phyloP scores from a whole-genome alignment of 1,139 yeast species.

The Geotrichum fermentans region DNA sequence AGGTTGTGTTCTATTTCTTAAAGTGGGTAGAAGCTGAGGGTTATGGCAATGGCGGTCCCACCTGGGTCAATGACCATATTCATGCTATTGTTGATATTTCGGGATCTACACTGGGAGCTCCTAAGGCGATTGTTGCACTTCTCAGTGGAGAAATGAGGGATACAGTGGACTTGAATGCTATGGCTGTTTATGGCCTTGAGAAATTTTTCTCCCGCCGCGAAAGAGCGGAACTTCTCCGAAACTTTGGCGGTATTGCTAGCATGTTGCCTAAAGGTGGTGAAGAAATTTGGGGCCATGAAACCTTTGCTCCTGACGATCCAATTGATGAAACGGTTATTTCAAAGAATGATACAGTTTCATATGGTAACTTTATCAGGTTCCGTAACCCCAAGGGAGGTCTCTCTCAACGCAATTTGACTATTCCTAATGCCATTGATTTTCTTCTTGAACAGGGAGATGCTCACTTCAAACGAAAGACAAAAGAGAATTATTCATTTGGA shows the following conservation, averaged over 20 bases:
- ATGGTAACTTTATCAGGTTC: conserved; percentile 75
- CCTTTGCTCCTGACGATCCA: conserved; percentile 48
- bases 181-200: conserved; percentile 92
- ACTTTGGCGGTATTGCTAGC: conserved; percentile 91
- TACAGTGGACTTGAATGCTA: conserved; percentile 85
- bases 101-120: conserved; percentile 87
- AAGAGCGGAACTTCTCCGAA: conserved; percentile 74
- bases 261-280: conserved; percentile 97
- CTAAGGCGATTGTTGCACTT: conserved; percentile 86
- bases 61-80: conserved; percentile 81
- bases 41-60: conserved; percentile 82
- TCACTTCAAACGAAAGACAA: conserved; percentile 66
- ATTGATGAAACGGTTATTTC: conserved; percentile 20
- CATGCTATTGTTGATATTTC: conserved; percentile 80
- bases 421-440: conserved; percentile 61
- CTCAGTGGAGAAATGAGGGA: conserved; percentile 97
- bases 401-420: conserved; percentile 55
- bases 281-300: conserved; percentile 71
- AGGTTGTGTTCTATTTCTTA: conserved; percentile 76
- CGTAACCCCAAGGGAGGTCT: conserved; percentile 42
- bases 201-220: conserved; percentile 87
- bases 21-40: conserved; percentile 90
- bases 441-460: conserved; percentile 61
- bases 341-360: conserved; percentile 41
- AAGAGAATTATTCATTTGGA: conserved; percentile 75